These are phyloP conservation scores for Apophysomyces variabilis DNA, from an alignment of 371 early-diverging fungal species.

Conservation along the genomic window DNA sequence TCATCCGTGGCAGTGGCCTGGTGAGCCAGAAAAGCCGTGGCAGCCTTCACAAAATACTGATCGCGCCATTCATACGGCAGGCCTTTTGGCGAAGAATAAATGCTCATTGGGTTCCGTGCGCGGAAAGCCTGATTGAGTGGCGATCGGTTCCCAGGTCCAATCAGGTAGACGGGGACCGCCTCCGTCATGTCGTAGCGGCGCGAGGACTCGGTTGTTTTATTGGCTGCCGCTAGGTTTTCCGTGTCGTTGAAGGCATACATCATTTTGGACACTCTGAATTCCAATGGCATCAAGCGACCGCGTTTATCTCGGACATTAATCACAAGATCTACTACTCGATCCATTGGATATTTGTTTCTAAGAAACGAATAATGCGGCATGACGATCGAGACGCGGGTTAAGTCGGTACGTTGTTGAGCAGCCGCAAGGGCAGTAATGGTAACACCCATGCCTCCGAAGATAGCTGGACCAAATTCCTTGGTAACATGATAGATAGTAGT, in stretches of 20 bases:
- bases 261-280: conserved; percentile 55
- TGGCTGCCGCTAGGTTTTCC: conserved; percentile 21
- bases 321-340: conserved; percentile 40
- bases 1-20: conserved; percentile 56
- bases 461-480: conserved; percentile 62
- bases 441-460: conserved; percentile 63
- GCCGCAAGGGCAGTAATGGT: conserved; percentile 66
- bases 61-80: conserved; percentile 69
- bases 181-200: conserved; percentile 11
- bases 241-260: conserved; percentile 40
- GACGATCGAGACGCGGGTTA: conserved; percentile 57
- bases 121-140: conserved; percentile 66
- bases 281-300: conserved; percentile 41
- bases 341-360: conserved; percentile 36
- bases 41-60: conserved; percentile 68
- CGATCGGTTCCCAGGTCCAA: conserved; percentile 59
- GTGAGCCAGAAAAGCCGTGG: conserved; percentile 60
- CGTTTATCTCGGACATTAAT: conserved; percentile 58
- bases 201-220: conserved; percentile 10
- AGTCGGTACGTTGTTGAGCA: conserved; percentile 58
- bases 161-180: conserved; percentile 60
- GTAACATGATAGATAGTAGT: conserved; percentile 62
- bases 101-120: conserved; percentile 43
- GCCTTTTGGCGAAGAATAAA: conserved; percentile 53
- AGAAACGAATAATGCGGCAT: conserved; percentile 67